These are phyloP conservation scores for Vitis labrusca DNA, from an alignment of 164 flowering plant genomes.

Conservation along the genomic window DNA sequence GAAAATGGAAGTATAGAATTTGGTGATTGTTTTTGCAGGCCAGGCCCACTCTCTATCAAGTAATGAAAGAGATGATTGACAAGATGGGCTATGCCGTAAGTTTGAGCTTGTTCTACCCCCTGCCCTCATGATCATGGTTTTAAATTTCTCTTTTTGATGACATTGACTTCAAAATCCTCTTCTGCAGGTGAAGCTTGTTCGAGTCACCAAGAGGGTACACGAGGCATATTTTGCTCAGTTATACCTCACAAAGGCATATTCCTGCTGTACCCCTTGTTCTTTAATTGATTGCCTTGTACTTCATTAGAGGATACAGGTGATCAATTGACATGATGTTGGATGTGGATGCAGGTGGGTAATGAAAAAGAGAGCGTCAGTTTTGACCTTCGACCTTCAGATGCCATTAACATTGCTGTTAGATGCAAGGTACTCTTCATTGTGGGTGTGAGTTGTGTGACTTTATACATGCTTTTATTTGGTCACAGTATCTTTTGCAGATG, in stretches of 20 bases:
- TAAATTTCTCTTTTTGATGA: background rate
- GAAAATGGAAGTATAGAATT: background rate
- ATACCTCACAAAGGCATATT: slow-evolving; percentile 68
- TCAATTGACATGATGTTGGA: background rate
- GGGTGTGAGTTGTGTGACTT: background rate
- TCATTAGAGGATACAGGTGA: too few species aligned
- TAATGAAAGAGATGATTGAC: slow-evolving; percentile 87
- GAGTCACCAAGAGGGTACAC: slow-evolving; percentile 94
- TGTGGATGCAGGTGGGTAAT: slow-evolving; percentile 53
- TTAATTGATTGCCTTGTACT: slow-evolving; percentile 1
- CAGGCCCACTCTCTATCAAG: slow-evolving; percentile 91
- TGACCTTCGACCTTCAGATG: slow-evolving; percentile 99
- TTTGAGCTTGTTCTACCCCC: slow-evolving; percentile 1
- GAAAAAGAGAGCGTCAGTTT: slow-evolving; percentile 64
- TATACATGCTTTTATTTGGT: background rate
- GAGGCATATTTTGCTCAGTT: slow-evolving; percentile 96
- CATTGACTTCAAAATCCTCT: background rate
- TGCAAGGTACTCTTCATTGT: slow-evolving; percentile 69
- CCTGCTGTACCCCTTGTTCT: background rate
- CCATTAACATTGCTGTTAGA: slow-evolving; percentile 96
- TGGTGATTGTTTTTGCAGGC: slow-evolving; percentile 51
- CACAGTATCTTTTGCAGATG: background rate
- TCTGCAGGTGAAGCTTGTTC: slow-evolving; percentile 82
- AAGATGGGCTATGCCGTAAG: slow-evolving; percentile 90
- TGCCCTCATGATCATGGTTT: background rate